Base-by-base conservation (phyloP, 2,329 filamentous ascomycete species). In the Penicillium freii region DNA sequence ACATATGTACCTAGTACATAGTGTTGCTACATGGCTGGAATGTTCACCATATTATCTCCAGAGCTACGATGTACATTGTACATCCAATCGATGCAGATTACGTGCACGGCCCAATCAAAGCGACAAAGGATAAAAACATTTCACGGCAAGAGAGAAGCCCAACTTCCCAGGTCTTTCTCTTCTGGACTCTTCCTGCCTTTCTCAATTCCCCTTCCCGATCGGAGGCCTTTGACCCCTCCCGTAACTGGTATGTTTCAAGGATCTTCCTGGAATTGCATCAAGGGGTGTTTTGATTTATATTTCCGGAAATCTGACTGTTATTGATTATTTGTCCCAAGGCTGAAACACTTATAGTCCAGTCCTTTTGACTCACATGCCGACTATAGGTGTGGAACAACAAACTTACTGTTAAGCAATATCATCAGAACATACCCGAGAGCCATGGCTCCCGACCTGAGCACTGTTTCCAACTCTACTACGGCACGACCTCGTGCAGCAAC, bases 391-490 rank as follows among this genome's bases (percentile, higher is more conserved):
- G 4, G 17, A 33, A 46, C 25, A 36, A 15, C 8, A 52, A 46
- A 36, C 21, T 27, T 36, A 45, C 10, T 13, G 5, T 36, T 34
- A 27, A 36, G 8, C 4, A 27, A 27, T 33, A 34, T n/a, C 19
- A 23, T 19, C n/a, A 11, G 25, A 23, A 52, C 9, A 52, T 52
- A 36, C 13, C 21, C 21, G 39, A 46, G 7, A 13, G 39, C 5
- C 29, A 45, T 25, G 80, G 73, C 80, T 51, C 76, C 80, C 52
- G 81, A 82, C 62, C 65, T 80, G 59, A 81, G 78, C 63, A 73
- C 77, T 3, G 70, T 79, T 23, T 21, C 40, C 39, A 69, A 65
- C 50, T 60, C 71, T 39, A 70, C 71, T 50, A 71, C 72, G 48
- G 71, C 67, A 54, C 68, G 69, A 39, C 69, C 67, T 46, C 66